Evolutionary conservation across 2,329 filamentous ascomycete genomes (phyloP).

Genomic region (Aureobasidium zeae): DNA sequence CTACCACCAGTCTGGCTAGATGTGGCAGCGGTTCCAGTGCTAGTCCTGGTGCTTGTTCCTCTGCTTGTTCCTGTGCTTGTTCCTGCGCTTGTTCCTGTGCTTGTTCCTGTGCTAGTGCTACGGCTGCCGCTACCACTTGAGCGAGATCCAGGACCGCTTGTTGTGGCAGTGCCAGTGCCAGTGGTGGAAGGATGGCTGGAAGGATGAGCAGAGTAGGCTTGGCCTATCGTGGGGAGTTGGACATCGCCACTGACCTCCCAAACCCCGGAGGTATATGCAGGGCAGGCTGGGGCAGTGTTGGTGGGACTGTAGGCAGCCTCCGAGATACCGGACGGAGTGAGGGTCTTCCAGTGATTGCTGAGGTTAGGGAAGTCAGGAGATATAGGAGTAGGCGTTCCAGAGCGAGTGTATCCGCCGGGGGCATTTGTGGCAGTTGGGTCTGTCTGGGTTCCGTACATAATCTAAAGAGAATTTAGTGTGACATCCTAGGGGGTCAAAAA

Average conservation of each 20-base stretch:
- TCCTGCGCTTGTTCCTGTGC: slow-evolving; percentile 15
- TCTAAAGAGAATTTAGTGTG: too few species aligned
- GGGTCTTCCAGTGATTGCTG: slow-evolving; percentile 63
- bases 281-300: slow-evolving; percentile 58
- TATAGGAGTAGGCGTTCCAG: slow-evolving; percentile 64
- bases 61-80: slow-evolving; percentile 20
- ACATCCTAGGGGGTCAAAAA: too few species aligned
- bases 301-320: slow-evolving; percentile 56
- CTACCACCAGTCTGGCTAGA: slow-evolving; percentile 36
- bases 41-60: slow-evolving; percentile 17
- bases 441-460: slow-evolving; percentile 60
- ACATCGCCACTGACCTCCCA: slow-evolving; percentile 68
- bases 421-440: slow-evolving; percentile 38
- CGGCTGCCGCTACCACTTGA: slow-evolving; percentile 22
- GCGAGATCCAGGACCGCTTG: too few species aligned
- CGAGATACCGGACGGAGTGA: slow-evolving; percentile 59
- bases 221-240: slow-evolving; percentile 58
- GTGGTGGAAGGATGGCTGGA: slow-evolving; percentile 17
- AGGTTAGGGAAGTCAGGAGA: slow-evolving; percentile 71
- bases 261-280: slow-evolving; percentile 54
- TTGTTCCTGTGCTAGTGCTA: slow-evolving; percentile 20
- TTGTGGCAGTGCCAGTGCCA: slow-evolving; percentile 21
- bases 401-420: slow-evolving; percentile 59
- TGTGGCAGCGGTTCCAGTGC: slow-evolving; percentile 16
- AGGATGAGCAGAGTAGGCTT: slow-evolving; percentile 28